These are phyloP conservation scores for Peniophora sp. DNA, from an alignment of 1,284 basidiomycete genomes.

Conservation along the genomic window DNA sequence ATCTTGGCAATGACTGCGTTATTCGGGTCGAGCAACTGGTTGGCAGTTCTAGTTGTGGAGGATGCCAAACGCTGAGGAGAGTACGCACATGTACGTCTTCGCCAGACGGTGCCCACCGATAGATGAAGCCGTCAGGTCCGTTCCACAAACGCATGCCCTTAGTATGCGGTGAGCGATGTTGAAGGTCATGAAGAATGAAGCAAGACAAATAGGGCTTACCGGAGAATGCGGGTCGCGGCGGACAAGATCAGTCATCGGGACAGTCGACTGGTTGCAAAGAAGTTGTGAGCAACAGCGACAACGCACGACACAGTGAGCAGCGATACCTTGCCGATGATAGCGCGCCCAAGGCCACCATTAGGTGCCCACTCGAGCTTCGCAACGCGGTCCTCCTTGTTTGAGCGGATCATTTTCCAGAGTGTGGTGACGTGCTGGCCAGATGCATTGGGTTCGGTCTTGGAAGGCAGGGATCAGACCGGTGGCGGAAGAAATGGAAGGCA, in stretches of 20 bases:
- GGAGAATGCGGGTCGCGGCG: constrained; percentile 51
- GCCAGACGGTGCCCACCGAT: constrained; percentile 59
- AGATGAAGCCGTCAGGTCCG: constrained; percentile 71
- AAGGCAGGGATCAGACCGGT: constrained; percentile 14
- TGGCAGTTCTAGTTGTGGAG: constrained; percentile 11
- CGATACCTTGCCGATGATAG: constrained; percentile 71
- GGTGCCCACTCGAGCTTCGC: constrained; percentile 79
- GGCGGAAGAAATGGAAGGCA: constrained; percentile 8
- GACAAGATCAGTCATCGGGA: constrained; percentile 75
- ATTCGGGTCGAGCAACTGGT: constrained; percentile 62
- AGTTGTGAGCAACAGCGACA: constrained; percentile 8
- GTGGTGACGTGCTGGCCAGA: constrained; percentile 67
- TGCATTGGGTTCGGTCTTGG: constrained; percentile 52
- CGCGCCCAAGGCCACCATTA: constrained; percentile 71
- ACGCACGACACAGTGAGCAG: constrained; percentile 11
- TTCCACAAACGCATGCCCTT: constrained; percentile 48
- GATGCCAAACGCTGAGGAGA: constrained; percentile 8
- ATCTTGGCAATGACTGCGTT: constrained; percentile 68
- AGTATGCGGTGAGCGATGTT: background rate
- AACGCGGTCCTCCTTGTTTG: constrained; percentile 76
- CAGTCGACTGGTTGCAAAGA: constrained; percentile 41
- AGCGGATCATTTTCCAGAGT: constrained; percentile 65
- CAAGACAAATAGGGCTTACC: constrained; percentile 31
- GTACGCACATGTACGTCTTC: constrained; percentile 55
- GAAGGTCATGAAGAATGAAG: background rate